These are phyloP conservation scores for Tetrahymena elliotti DNA, from an alignment of 73 alveolate genomes.

Conservation along the genomic window DNA sequence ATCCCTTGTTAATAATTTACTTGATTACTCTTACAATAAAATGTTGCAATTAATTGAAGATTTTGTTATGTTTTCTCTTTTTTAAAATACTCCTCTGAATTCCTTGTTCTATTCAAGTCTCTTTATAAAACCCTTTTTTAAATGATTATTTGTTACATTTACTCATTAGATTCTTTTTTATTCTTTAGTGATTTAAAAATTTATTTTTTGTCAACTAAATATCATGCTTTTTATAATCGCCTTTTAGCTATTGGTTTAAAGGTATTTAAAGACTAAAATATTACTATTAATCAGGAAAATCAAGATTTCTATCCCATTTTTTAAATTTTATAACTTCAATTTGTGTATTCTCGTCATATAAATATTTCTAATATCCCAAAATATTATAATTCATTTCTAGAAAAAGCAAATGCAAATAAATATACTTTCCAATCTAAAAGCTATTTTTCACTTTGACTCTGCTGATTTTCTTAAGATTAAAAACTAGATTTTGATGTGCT, in stretches of 20 bases:
- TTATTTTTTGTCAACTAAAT: no score
- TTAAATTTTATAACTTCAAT: neutral
- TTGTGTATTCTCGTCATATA: neutral
- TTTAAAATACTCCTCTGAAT: constrained; percentile 24
- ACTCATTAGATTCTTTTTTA: no score
- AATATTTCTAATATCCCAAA: neutral
- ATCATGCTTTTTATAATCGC: neutral
- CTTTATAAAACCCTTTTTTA: neutral
- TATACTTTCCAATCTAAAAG: neutral
- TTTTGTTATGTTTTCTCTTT: constrained; percentile 18
- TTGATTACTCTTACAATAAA: constrained; percentile 8
- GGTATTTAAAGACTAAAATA: no score
- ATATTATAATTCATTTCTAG: neutral
- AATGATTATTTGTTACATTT: no score
- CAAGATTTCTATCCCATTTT: neutral
- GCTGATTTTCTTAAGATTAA: neutral
- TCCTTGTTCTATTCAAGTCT: constrained; percentile 29
- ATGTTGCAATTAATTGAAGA: constrained; percentile 27
- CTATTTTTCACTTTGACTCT: neutral
- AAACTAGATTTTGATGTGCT: neutral
- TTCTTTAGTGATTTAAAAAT: no score
- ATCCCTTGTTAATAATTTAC: constrained; percentile 31
- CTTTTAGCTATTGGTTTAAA: no score
- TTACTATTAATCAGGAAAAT: neutral
- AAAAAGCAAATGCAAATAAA: no score